phyloP scores from a whole-genome alignment of 148 eudicot species.

The Camellia sinensis region DNA sequence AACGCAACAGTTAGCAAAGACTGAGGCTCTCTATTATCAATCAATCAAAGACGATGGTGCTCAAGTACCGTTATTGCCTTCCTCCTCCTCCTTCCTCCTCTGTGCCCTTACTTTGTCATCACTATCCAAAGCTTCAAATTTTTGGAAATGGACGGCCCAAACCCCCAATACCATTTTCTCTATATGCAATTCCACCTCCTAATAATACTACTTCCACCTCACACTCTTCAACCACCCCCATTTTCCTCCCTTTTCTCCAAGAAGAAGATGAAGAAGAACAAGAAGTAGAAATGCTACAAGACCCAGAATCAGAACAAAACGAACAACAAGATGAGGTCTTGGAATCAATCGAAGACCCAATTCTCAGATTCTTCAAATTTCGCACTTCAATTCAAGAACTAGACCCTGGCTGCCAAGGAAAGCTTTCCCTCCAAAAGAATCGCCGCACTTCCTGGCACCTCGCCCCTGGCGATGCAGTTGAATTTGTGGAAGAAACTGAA shows the following conservation, averaged over 20 bases:
- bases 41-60: constrained; percentile 14
- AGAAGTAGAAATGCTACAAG: background rate
- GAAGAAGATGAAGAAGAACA: constrained; percentile 33
- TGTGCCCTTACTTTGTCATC: background rate
- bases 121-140: constrained; percentile 10
- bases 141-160: constrained; percentile 11
- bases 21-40: background rate
- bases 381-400: constrained; percentile 48
- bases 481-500: constrained; percentile 29
- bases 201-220: constrained; percentile 25
- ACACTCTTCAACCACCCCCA: constrained; percentile 32
- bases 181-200: constrained; percentile 23
- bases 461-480: constrained; percentile 24
- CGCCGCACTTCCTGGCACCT: constrained; percentile 69
- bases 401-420: constrained; percentile 53
- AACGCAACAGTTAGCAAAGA: no score
- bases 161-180: constrained; percentile 25
- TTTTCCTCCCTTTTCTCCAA: constrained; percentile 62
- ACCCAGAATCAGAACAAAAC: constrained; percentile 10
- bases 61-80: constrained; percentile 5
- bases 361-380: constrained; percentile 59
- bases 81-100: constrained; percentile 6
- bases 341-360: constrained; percentile 47
- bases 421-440: constrained; percentile 49
- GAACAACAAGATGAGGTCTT: constrained; percentile 17